phyloP scores from a whole-genome alignment of 2,329 filamentous ascomycete species.

The Penicillium sclerotigenum region DNA sequence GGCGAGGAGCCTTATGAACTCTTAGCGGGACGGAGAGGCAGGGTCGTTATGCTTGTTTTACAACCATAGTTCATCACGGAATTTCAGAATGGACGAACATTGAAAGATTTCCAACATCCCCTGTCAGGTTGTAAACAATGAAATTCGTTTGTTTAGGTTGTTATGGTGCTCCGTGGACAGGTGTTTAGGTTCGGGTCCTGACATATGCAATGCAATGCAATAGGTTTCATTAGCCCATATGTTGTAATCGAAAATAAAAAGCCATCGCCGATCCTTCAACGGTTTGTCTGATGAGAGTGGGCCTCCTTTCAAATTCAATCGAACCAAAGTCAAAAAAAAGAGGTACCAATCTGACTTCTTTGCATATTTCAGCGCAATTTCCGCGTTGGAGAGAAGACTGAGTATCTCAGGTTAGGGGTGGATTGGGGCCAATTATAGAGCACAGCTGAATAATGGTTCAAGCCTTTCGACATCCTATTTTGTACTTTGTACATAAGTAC shows the following conservation, averaged over 20 bases:
- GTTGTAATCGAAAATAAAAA: not conserved
- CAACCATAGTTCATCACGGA: not conserved
- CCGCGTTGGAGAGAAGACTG: not conserved
- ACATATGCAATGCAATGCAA: not conserved
- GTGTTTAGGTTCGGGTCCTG: not conserved
- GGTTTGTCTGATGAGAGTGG: not conserved
- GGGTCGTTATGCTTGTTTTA: too few relatives aligned
- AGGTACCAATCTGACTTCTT: not conserved
- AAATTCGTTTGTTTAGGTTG: not conserved
- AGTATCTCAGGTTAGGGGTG: not conserved
- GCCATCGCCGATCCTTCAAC: constrained; percentile 3
- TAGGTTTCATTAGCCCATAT: not conserved
- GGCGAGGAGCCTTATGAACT: not conserved
- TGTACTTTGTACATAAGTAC: too few relatives aligned
- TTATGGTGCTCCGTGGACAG: not conserved
- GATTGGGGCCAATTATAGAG: not conserved
- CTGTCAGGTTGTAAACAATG: not conserved
- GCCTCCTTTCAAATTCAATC: not conserved
- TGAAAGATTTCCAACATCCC: not conserved
- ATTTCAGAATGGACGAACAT: not conserved
- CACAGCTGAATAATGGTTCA: not conserved
- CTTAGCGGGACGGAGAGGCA: too few relatives aligned
- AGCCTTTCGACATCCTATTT: not conserved
- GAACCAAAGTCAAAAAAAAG: not conserved
- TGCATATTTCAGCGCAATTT: not conserved